phyloP scores from a whole-genome alignment of 192 early-diverging fungal genomes.

The Podila epicladia region DNA sequence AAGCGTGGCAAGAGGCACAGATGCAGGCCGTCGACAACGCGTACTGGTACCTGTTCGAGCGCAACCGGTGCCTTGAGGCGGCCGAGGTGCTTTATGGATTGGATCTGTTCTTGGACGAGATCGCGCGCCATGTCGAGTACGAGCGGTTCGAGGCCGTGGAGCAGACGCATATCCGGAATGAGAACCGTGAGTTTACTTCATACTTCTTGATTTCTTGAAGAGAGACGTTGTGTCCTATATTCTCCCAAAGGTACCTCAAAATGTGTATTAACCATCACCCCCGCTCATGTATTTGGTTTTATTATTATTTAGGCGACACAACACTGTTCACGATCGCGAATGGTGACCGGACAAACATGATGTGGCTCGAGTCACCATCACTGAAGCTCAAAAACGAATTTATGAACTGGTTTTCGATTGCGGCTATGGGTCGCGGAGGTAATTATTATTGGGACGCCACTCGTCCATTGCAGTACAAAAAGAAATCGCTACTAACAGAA shows the following conservation, averaged over 20 bases:
- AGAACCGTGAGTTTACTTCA: slow-evolving; percentile 11
- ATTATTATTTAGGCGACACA: slow-evolving; percentile 5
- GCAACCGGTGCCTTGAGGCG: slow-evolving; percentile 5
- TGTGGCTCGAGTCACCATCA: slow-evolving; percentile 43
- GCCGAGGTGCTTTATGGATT: slow-evolving; percentile 17
- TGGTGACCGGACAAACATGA: slow-evolving; percentile 21
- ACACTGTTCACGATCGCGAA: slow-evolving; percentile 32
- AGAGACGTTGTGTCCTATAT: not conserved
- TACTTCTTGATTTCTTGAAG: too few relatives aligned
- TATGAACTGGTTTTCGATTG: slow-evolving; percentile 30
- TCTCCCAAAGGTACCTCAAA: not conserved
- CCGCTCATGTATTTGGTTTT: too few relatives aligned
- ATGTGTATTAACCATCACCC: too few relatives aligned
- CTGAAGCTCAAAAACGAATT: slow-evolving; percentile 39
- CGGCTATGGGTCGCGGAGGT: slow-evolving; percentile 26
- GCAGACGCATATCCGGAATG: slow-evolving; percentile 16
- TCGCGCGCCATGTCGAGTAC: slow-evolving; percentile 23
- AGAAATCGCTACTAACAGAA: not conserved
- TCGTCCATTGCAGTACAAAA: not conserved
- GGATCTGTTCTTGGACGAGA: slow-evolving; percentile 11
- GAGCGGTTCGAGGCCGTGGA: slow-evolving; percentile 14
- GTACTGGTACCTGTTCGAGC: slow-evolving; percentile 25
- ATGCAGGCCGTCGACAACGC: slow-evolving; percentile 21
- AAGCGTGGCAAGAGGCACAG: not conserved
- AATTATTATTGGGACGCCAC: not conserved